phyloP scores from a whole-genome alignment of 2,329 filamentous ascomycete species.

The Beauveria australis region DNA sequence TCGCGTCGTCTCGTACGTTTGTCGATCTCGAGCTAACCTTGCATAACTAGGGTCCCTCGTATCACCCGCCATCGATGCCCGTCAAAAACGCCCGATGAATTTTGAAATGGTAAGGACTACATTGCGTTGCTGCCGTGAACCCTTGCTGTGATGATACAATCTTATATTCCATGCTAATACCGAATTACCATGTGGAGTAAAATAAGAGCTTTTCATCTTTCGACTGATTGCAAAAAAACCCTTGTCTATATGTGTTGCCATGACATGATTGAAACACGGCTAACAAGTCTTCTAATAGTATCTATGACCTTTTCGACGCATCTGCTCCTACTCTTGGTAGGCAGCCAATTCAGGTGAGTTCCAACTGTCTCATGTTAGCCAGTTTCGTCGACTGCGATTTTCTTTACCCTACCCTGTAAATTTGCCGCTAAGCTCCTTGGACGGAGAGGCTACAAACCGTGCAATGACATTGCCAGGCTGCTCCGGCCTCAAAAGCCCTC shows the following conservation, averaged over 20 bases:
- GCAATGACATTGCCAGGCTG: slow-evolving; percentile 84
- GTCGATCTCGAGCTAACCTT: background rate
- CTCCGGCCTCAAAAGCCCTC: slow-evolving; percentile 69
- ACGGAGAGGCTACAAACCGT: slow-evolving; percentile 58
- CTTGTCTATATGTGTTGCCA: slow-evolving; percentile 16
- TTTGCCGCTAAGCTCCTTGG: slow-evolving; percentile 63
- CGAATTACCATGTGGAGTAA: slow-evolving; percentile 60
- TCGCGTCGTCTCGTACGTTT: background rate
- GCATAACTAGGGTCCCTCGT: background rate
- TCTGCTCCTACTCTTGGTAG: slow-evolving; percentile 36
- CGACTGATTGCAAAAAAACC: slow-evolving; percentile 49
- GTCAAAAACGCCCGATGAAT: background rate
- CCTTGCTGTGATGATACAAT: slow-evolving; percentile 53
- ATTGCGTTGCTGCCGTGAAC: slow-evolving; percentile 1
- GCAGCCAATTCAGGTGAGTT: slow-evolving; percentile 38
- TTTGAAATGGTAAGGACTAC: slow-evolving; percentile 22
- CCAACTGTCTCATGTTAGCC: slow-evolving; percentile 22
- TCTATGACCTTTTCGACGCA: background rate
- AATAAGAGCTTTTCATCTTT: slow-evolving; percentile 79
- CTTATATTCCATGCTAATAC: slow-evolving; percentile 72
- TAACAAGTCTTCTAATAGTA: slow-evolving; percentile 14
- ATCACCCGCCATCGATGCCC: background rate
- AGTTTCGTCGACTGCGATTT: background rate
- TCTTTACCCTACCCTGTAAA: slow-evolving; percentile 53
- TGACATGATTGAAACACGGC: slow-evolving; percentile 13